Base-by-base conservation (phyloP, 1,284 basidiomycete genomes). In the Porogramme epimiltina region DNA sequence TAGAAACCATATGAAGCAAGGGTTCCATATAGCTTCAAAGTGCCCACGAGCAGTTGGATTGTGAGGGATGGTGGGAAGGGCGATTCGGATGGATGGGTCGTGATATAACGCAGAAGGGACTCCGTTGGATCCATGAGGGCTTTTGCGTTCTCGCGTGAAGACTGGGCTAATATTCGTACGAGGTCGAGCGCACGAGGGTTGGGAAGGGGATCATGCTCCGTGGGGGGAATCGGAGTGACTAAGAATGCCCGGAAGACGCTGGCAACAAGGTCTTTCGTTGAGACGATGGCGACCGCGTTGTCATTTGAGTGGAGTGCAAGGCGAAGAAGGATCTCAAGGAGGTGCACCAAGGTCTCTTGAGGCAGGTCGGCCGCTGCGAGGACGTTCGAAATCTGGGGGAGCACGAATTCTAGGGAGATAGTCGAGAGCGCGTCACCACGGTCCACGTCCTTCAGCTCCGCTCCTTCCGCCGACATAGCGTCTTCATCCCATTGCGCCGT, bases 1-100 rank as follows among this genome's bases (percentile, higher is more conserved):
- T 85, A 87, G 3, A 95, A 65, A 0, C 95, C 94, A 60, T 96
- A 98, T 2, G 78, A 76, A 0, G 84, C 92, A 3, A 97, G 75
- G 0, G 73, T 66, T 0, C 74, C 63, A 69, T 91, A 94, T 10
- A 94, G 72, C 1, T 72, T 73, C n/a, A 97, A 71, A 0, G 88
- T 87, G 19, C 72, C 70, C 2, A 70, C 67, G 4, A 89, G 72
- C 13, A 93, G 77, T 0, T 69, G 66, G 0, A 71, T 75, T 0
- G 80, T 72, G 2, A 85, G 70, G 0, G 73, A 56, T 6, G 62
- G 57, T 0, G 75, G 66, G 47, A 79, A 80, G 0, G 76, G 71
- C 0, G 77, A 87, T 6, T 77, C 67, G 1, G 78, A 67, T 0
- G 88, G 85, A 8, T 82, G 74, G 23, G 80, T 73, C 0, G 86